Base-by-base conservation (phyloP, 1,139 yeast species). In the Suhomyces anneliseae region DNA sequence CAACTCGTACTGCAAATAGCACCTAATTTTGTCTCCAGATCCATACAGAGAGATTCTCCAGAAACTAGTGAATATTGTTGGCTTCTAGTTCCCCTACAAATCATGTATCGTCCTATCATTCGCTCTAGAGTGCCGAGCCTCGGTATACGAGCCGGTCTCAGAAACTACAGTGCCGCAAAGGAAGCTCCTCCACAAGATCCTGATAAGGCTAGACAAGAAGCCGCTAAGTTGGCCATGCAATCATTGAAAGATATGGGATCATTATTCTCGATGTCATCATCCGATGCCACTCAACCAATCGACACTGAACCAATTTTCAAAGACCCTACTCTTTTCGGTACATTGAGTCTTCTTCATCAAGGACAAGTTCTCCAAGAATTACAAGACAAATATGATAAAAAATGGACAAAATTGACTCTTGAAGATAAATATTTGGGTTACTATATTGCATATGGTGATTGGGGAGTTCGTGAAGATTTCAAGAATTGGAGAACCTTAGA, bases 391-490 rank as follows among this genome's bases (percentile, higher is more conserved):
- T 72, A 67, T 57, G 81, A 80, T 54, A 73, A 71, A 47, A 74
- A 75, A 44, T 83, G 89, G 89, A 60, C 61, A 7, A 68, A 69
- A 41, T 58, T 83, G 46, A 64, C 74, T 7, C 45, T 49, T 15
- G 69, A 75, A 40, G 78, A 76, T 41, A 83, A 82, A 55, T 61
- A 71, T 48, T 69, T 82, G 55, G 76, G 81, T 1, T 81, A 81
- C 57, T 83, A 72, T 64, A 75, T 83, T 39, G 75, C 83, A 0
- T 83, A 82, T 60, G 88, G 87, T 2, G 70, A 82, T 50, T 81
- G 85, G 78, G 89, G 87, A 0, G 80, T 77, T 1, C 70, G 89
- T 50, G 85, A 81, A 46, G 76, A 79, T 12, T 80, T 83, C 51
- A 66, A 66, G 39, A 72, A 72, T 47, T 68, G 84, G 70, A 65